These are phyloP conservation scores for Immersiporthe knoxdaviesiana DNA, from an alignment of 2,329 filamentous ascomycete species.

Conservation along the genomic window DNA sequence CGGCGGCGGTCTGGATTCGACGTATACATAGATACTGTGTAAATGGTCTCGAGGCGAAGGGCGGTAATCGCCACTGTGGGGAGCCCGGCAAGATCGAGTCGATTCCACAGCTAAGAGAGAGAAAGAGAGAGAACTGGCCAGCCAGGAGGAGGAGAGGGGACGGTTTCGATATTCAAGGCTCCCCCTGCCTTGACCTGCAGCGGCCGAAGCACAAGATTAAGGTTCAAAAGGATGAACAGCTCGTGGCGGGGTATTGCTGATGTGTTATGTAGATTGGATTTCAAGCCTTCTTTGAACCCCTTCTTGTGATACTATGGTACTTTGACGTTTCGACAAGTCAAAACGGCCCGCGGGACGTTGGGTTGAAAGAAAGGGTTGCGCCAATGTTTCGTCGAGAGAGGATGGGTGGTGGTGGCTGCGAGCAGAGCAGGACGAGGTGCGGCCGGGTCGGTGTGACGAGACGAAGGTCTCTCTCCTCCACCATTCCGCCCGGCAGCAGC, in stretches of 20 bases:
- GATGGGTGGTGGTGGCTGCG: neutral
- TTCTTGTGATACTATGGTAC: no score
- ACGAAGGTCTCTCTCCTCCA: neutral
- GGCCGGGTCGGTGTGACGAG: conserved; percentile 5
- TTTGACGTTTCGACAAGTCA: conserved; percentile 4
- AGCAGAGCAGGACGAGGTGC: conserved; percentile 3
- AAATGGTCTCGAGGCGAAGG: neutral
- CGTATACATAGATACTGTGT: no score
- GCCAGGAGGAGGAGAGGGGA: neutral
- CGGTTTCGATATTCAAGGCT: no score
- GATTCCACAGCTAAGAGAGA: neutral
- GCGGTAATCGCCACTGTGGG: neutral
- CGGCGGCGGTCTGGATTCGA: neutral
- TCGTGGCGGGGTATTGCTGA: conserved; percentile 2
- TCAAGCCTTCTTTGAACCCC: no score
- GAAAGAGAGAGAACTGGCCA: neutral
- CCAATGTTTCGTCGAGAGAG: neutral
- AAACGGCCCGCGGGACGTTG: neutral
- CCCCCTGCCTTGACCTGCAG: neutral
- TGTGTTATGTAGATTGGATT: conserved; percentile 10
- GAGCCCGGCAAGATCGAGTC: neutral
- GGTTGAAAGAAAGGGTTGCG: neutral
- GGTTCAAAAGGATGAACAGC: neutral
- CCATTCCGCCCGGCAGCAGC: no score
- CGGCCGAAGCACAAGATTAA: neutral